Base-by-base conservation (phyloP, 169 alveolate species). In the Babesia bigemina region DNA sequence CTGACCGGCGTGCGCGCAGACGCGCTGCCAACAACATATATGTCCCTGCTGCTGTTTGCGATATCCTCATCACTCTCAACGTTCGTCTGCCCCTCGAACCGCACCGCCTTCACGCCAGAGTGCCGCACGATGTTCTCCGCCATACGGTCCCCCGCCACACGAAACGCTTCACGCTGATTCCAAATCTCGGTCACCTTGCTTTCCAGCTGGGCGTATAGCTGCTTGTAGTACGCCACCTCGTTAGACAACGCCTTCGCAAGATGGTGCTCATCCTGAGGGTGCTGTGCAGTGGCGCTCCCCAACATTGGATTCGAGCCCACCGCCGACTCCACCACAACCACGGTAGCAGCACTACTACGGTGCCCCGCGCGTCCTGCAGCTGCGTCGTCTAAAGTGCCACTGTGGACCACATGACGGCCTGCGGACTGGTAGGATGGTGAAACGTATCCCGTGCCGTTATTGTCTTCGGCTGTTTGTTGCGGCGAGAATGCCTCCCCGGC, bases 201-300 rank as follows among this genome's bases (percentile, higher is more conserved):
- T 48, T 67, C 76, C 7, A 67, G 63, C 39, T 67, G 39, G 17
- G n/a, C 65, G n/a, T 50, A 21, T 16, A 52, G n/a, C 26, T 67
- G 66, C 55, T 67, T 49, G 58, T 53, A 67, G 55, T 53, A 47
- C 39, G 52, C 76, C 53, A 67, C 76, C 26, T 53, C 76, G 26
- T n/a, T 19, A 10, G 63, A 16, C 11, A 67, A 66, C 66, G 10
- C 19, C 22, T 26, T 53, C 16, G 60, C 45, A 12, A 62, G 71
- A 12, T 10, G n/a, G 56, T 45, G 11, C 29, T 36, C 56, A 8
- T 24, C 71, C 17, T 8, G 11, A 13, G 47, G 10, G 2, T 45
- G 50, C 14, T 45, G 50, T 2, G 50, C 50, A 2, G 50, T 45
- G 50, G 19, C 7, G 50, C 50, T 2, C n/a, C 19, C 50, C 39